These are phyloP conservation scores for Hygrophoropsis aurantiaca DNA, from an alignment of 768 basidiomycete genomes.

Conservation along the genomic window DNA sequence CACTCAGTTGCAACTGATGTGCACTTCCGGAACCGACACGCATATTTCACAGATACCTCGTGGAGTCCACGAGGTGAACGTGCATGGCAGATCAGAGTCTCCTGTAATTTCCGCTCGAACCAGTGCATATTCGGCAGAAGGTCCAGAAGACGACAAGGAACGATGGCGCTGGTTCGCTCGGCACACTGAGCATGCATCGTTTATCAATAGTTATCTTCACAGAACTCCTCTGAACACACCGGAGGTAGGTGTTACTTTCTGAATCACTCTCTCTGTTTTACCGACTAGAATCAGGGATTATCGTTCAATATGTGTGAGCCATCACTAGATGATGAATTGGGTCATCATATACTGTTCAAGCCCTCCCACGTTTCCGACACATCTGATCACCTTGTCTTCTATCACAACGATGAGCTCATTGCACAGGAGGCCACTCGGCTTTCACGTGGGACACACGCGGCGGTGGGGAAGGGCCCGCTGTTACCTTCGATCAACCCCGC, in stretches of 20 bases:
- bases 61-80: constrained; percentile 26
- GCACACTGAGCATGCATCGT: constrained; percentile 51
- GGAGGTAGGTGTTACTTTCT: constrained; percentile 36
- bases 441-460: constrained; percentile 45
- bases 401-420: constrained; percentile 50
- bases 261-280: constrained; percentile 10
- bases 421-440: constrained; percentile 43
- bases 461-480: constrained; percentile 27
- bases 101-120: constrained; percentile 30
- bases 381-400: constrained; percentile 29
- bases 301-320: constrained; percentile 33
- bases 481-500: constrained; percentile 35
- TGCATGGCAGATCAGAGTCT: constrained; percentile 28
- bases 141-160: constrained; percentile 14
- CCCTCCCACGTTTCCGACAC: constrained; percentile 9
- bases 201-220: constrained; percentile 51
- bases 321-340: constrained; percentile 57
- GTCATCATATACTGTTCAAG: constrained; percentile 43
- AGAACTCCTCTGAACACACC: constrained; percentile 31
- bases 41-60: constrained; percentile 24
- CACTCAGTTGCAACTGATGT: constrained; percentile 58
- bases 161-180: constrained; percentile 27
- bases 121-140: constrained; percentile 18
- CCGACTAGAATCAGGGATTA: constrained; percentile 15
- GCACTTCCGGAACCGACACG: constrained; percentile 34